Evolutionary conservation across 768 basidiomycete species (phyloP), one percentile per base, ranked within the genome.

Genomic region (Butyriboletus loyo): DNA sequence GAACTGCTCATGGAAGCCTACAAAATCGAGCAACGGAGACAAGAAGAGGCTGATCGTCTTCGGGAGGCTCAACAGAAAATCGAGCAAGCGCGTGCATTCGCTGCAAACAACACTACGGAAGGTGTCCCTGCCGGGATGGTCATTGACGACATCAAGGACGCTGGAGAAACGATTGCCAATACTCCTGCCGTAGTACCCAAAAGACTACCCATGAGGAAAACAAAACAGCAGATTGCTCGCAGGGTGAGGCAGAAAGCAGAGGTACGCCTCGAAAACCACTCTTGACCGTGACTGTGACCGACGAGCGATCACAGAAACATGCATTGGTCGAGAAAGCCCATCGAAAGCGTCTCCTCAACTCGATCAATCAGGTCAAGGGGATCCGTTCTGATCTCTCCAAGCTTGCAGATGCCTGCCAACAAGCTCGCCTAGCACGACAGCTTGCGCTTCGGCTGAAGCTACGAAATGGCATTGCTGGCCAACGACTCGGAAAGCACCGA

Each of bases 401-500:
- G 52, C 60, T 67, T 2, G 53, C 70, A 34, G 63, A 72, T 4
- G 55, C 60, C 3, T 80, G 78, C 6, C 78, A 72, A 34, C 68
- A 72, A 32, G 64, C 69, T 7, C 67, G 56, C 10, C 36, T 70
- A 4, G 67, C 58, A 15, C 79, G 78, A 17, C 78, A 75, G 22
- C 64, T 73, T 2, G 74, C 72, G 1, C 58, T 73, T 56, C 64
- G 72, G 47, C 76, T 84, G 54, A 83, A 77, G 55, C 68, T 86
- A 43, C 80, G 75, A 62, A 73, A 70, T 36, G 91, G 93, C 8
- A 66, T 93, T 13, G 82, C 76, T 0, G 94, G 94, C 0, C 78
- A 82, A 67, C 82, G 78, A 61, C 63, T 97, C 0, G 95, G 95
- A 8, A 94, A 85, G 66, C 85, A 95, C 61, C 77, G 77, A 34